Base-by-base conservation (phyloP, 2,329 filamentous ascomycete genomes). In the Orbilia blumenaviensis region DNA sequence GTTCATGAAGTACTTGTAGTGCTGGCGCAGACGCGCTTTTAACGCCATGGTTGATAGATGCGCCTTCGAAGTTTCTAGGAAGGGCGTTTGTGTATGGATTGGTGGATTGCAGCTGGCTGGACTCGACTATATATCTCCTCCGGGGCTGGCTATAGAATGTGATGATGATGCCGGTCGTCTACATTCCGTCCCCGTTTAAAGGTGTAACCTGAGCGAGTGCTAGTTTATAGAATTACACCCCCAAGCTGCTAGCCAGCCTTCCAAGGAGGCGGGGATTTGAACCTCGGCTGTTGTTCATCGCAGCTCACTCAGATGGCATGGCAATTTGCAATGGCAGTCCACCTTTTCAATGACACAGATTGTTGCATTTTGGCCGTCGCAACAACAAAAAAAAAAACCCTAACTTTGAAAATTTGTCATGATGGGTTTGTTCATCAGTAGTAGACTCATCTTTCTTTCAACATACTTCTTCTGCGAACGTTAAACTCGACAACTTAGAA, bases 1-100 rank as follows among this genome's bases (percentile, higher is more conserved):
- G 78, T 95, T 91, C 27, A 94, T 86, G 44, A 89, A 85, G 82
- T 90, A 96, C 54, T 86, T 86, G 83, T 97, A 97, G 83, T 97
- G 92, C 41, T 84, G 84, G 77, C 92, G 87, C 52, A 84, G 87
- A 54, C 91, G 88, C 77, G 84, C 84, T 83, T 92, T 94, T 56
- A 89, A 84, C 21, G 74, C 54, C 67, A 77, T 77, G 27, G 14
- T 48, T 52, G 12, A 21, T n/a, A n/a, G n/a, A n/a, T n/a, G n/a
- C n/a, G n/a, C n/a, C n/a, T n/a, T n/a, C n/a, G n/a, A n/a, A n/a
- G n/a, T n/a, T n/a, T n/a, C n/a, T n/a, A n/a, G n/a, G n/a, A n/a
- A n/a, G n/a, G n/a, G n/a, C n/a, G n/a, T n/a, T n/a, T n/a, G n/a
- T n/a, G n/a, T n/a, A n/a, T n/a, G n/a, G n/a, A n/a, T n/a, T n/a